Percentiles rank a stretch among this genome's conserved stretches.
These are phyloP conservation scores for Podospora didyma DNA, from an alignment of 495 filamentous ascomycete genomes.

Conservation along the genomic window DNA sequence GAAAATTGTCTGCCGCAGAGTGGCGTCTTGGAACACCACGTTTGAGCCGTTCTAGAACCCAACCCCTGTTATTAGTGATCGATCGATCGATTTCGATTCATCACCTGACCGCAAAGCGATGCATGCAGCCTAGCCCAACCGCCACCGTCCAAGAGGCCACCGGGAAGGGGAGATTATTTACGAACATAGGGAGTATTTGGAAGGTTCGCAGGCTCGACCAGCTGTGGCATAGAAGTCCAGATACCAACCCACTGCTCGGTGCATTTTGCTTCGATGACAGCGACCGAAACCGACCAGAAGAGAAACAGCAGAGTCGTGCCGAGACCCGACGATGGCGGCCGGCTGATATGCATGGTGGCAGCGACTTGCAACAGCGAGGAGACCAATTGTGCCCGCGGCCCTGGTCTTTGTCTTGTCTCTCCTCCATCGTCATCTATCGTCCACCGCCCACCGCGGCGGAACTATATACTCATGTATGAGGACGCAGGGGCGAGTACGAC, in stretches of 20 bases:
- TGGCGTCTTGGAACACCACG: conserved; percentile 42
- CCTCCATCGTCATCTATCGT: not conserved
- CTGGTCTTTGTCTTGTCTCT: not conserved
- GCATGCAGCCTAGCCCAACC: not conserved
- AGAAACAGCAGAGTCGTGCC: not conserved
- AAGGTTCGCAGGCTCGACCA: conserved; percentile 52
- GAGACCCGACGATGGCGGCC: not conserved
- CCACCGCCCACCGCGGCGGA: too few relatives aligned
- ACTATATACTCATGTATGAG: conserved; percentile 7
- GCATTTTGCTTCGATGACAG: conserved; percentile 12
- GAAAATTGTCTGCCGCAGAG: conserved; percentile 60
- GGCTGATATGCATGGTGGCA: not conserved
- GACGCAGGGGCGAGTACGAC: conserved; percentile 17
- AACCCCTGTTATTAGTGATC: not conserved
- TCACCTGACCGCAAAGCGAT: too few relatives aligned
- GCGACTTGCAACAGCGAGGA: not conserved
- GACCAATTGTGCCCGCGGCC: not conserved
- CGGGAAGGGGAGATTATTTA: conserved; percentile 3
- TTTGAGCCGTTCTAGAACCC: conserved; percentile 20
- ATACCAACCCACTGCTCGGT: conserved; percentile 51
- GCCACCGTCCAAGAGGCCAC: not conserved
- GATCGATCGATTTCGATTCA: not conserved
- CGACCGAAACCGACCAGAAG: not conserved
- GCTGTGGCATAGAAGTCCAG: conserved; percentile 57
- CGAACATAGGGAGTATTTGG: conserved; percentile 52